Conservation (phyloP, 2,329 filamentous ascomycete genomes). For the Triangularia setosa region DNA sequence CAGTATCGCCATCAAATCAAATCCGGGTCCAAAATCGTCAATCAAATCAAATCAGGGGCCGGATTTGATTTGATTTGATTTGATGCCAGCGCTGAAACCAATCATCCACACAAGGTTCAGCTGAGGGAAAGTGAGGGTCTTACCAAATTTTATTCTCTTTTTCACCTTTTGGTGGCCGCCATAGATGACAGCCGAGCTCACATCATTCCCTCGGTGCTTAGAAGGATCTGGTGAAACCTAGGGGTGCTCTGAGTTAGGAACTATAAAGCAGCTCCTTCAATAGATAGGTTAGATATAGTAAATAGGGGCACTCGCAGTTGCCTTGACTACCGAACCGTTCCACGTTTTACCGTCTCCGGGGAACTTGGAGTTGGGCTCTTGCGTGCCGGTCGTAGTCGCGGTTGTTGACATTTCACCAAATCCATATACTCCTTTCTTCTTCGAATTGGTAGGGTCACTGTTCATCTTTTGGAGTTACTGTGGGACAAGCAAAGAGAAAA, state of each 20-base stretch:
- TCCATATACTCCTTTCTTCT: background rate
- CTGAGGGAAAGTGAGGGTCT: background rate
- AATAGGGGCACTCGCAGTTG: background rate
- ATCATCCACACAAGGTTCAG: background rate
- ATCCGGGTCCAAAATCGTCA: too few relatives aligned
- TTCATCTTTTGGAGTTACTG: background rate
- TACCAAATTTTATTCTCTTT: background rate
- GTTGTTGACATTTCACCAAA: background rate
- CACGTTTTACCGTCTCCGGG: background rate
- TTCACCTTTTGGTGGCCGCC: background rate
- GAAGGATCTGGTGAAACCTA: background rate
- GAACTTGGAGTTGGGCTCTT: background rate
- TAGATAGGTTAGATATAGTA: background rate
- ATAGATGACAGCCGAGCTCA: background rate
- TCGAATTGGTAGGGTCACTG: background rate
- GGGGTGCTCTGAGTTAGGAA: background rate
- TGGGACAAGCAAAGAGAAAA: background rate
- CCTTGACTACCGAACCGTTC: background rate
- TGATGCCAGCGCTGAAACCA: too few relatives aligned
- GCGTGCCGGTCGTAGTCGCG: background rate
- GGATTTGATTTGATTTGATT: too few relatives aligned
- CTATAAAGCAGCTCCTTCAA: background rate
- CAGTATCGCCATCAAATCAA: too few relatives aligned
- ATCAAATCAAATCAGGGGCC: too few relatives aligned
- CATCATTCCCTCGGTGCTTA: background rate